Evolutionary conservation across 176 grass and related monocot genomes (phyloP), one percentile per base, ranked within the genome.

Genomic region (Tillandsia leiboldiana): DNA sequence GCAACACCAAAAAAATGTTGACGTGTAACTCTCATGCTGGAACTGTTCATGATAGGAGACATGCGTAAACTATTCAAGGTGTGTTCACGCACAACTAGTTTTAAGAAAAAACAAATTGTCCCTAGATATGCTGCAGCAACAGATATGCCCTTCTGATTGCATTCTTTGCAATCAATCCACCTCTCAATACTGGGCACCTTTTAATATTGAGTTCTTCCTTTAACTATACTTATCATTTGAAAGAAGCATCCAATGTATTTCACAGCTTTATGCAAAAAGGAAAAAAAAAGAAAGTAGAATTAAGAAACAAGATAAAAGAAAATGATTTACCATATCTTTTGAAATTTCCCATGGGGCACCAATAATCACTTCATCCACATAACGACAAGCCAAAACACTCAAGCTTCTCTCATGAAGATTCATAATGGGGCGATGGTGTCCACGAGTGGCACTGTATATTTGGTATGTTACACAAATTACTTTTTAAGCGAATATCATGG

Each of bases 351-450:
- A 97, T 69, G 89, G 93, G 20, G 89, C 89, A 79, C 89, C 94
- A 72, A 97, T 97, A 76, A 97, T 97, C 77, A 97, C 94, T 80
- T 92, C 94, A 83, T 92, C 94, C 71, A 90, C 94, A 83, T 92
- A 87, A 67, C 89, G 86, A 66, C 86, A 97, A 48, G 94, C 86
- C 84, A 97, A 87, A 81, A 97, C 89, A 80, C 86, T 97, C 72
- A 97, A 84, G 80, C 94, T 97, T 84, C 89, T 63, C 75, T 92
- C 86, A 64, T 97, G 94, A 15, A 97, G 86, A 77, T 90, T 92
- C 94, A 90, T 97, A 67, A 97, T 97, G 68, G 93, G 93, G 66
- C 86, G 89, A 78, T 97, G 93, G 1, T 59, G 78, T 70, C 93
- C 93, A 73, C 84, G 84, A 51, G 86, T 97, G 54, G 81, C 67